These are phyloP conservation scores for Agrocybe praecox DNA, from an alignment of 768 basidiomycete species.

Conservation along the genomic window DNA sequence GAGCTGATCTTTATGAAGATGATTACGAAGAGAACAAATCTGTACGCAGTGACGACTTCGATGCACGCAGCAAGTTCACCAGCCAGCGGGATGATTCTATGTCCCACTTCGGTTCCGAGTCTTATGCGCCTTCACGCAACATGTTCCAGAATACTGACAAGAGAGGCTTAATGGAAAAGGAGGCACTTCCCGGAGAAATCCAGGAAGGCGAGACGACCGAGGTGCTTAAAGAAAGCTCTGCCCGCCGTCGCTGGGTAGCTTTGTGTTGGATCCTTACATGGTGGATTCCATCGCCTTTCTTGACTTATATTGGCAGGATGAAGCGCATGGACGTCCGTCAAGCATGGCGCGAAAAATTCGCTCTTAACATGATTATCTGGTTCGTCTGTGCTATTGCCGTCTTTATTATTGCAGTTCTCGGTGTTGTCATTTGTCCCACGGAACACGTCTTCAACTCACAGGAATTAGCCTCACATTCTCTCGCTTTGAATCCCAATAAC, in stretches of 20 bases:
- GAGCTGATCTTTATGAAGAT: constrained; percentile 72
- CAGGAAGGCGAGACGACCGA: constrained; percentile 89
- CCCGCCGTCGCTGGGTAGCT: constrained; percentile 84
- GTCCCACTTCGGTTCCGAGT: constrained; percentile 88
- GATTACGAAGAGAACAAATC: constrained; percentile 80
- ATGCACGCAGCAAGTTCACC: constrained; percentile 76
- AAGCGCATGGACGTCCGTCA: constrained; percentile 92
- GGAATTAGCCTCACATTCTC: constrained; percentile 79
- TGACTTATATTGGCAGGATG: constrained; percentile 84
- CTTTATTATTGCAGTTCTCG: constrained; percentile 91
- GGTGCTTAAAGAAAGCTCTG: constrained; percentile 79
- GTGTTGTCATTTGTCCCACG: constrained; percentile 89
- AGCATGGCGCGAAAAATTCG: constrained; percentile 97
- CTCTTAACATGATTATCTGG: constrained; percentile 96
- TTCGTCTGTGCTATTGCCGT: constrained; percentile 85
- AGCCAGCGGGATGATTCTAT: constrained; percentile 76
- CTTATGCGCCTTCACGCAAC: constrained; percentile 91
- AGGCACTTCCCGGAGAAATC: constrained; percentile 81
- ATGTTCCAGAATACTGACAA: constrained; percentile 92
- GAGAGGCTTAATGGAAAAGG: constrained; percentile 75
- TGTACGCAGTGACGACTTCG: constrained; percentile 75
- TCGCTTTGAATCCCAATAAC: constrained; percentile 62
- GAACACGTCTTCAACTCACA: constrained; percentile 84
- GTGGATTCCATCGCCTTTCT: constrained; percentile 79
- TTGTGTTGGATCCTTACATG: constrained; percentile 90